These are phyloP conservation scores for Hemileccinum rubropunctum DNA, from an alignment of 768 basidiomycete genomes.

Conservation along the genomic window DNA sequence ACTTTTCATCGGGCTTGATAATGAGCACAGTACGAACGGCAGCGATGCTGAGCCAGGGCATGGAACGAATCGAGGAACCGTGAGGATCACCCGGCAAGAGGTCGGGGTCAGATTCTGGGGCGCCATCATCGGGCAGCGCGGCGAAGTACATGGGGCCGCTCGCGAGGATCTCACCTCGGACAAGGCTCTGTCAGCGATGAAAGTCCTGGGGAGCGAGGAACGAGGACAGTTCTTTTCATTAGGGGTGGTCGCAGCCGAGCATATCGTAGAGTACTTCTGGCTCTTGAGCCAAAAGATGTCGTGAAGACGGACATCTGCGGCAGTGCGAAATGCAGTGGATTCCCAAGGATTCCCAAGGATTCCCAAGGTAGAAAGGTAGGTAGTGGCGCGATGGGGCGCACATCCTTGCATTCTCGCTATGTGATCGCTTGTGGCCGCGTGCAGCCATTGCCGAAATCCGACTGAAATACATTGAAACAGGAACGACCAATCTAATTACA, in stretches of 20 bases:
- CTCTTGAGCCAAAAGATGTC: constrained; percentile 61
- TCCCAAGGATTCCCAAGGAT: constrained; percentile 61
- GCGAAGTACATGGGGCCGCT: constrained; percentile 24
- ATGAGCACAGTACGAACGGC: constrained; percentile 53
- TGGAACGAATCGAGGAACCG: constrained; percentile 26
- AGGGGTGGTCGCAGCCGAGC: constrained; percentile 36
- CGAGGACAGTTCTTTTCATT: no score
- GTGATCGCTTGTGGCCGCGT: constrained; percentile 25
- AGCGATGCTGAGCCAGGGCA: constrained; percentile 41
- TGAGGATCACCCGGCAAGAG: constrained; percentile 9
- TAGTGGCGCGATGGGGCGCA: no score
- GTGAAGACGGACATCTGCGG: constrained; percentile 34
- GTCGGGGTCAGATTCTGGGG: background rate
- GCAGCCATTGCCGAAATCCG: constrained; percentile 2
- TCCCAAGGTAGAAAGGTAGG: constrained; percentile 31
- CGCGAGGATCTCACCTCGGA: constrained; percentile 40
- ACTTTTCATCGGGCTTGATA: constrained; percentile 48
- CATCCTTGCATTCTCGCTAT: no score
- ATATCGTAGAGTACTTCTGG: constrained; percentile 55
- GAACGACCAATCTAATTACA: no score
- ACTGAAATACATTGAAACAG: no score
- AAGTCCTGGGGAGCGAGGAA: constrained; percentile 52
- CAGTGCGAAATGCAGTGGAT: constrained; percentile 34
- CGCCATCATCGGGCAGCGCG: constrained; percentile 9
- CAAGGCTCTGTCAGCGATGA: constrained; percentile 62